Percentiles rank a stretch among this genome's conserved stretches.
Evolutionary conservation across 306 rosid species (phyloP).

Genomic region (Carpinus viminea): DNA sequence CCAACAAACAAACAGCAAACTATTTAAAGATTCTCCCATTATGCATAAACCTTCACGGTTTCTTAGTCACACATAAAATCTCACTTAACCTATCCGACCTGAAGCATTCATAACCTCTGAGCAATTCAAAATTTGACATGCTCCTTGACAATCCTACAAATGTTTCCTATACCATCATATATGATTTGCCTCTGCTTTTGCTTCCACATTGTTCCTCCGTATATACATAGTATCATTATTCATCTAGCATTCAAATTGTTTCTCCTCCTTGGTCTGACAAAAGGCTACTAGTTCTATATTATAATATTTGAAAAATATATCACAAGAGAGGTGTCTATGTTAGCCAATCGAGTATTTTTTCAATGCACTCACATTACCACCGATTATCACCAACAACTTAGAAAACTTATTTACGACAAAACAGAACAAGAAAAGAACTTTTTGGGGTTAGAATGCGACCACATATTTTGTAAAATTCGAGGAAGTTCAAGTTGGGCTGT

Average conservation of each 20-base stretch:
- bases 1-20: slow-evolving; percentile 26
- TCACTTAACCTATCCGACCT: neutral
- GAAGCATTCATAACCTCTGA: neutral
- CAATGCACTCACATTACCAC: neutral
- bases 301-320: too few relatives aligned
- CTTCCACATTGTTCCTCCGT: neutral
- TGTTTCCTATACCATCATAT: too few relatives aligned
- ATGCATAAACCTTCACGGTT: neutral
- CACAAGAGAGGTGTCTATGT: neutral
- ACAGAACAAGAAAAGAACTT: neutral
- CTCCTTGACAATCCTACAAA: neutral
- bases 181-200: neutral
- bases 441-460: neutral
- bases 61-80: neutral
- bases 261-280: neutral
- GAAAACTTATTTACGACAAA: too few relatives aligned
- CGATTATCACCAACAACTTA: neutral
- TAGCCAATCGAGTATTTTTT: too few relatives aligned
- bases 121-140: neutral
- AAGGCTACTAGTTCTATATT: neutral
- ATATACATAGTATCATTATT: neutral
- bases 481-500: neutral
- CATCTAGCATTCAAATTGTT: neutral
- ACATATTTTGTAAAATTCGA: neutral
- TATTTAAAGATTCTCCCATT: slow-evolving; percentile 8